phyloP scores from a whole-genome alignment of 805 yeast genomes.

The Wickerhamomyces bovis region DNA sequence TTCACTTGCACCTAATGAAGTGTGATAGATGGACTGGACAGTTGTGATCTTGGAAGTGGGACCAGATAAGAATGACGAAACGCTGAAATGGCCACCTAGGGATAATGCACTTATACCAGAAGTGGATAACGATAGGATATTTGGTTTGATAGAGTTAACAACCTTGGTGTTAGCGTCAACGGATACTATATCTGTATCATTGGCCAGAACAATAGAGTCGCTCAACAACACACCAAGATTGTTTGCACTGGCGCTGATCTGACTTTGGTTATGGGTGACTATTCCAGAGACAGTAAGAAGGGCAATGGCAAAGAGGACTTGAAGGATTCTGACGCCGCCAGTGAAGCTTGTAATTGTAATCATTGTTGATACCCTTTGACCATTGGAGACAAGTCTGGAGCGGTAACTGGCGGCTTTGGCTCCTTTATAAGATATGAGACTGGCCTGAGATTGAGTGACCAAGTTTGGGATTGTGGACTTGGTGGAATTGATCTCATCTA shows the following conservation, averaged over 20 bases:
- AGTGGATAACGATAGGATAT: neutral
- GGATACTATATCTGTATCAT: neutral
- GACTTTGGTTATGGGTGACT: neutral
- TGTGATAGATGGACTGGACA: neutral
- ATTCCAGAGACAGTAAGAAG: neutral
- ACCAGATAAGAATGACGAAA: neutral
- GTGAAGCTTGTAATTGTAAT: neutral
- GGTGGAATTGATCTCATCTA: too few relatives aligned
- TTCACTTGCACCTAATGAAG: constrained; percentile 11
- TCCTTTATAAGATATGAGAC: neutral
- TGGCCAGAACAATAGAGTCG: neutral
- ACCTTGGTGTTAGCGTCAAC: neutral
- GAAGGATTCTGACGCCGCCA: neutral
- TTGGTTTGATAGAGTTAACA: neutral
- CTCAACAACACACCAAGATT: neutral
- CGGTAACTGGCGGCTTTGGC: neutral
- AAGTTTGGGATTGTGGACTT: too few relatives aligned
- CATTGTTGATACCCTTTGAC: neutral
- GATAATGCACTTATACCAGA: neutral
- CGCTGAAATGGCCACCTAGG: neutral
- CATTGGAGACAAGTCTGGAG: neutral
- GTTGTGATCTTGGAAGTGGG: neutral
- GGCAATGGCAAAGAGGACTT: neutral
- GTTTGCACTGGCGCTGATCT: neutral
- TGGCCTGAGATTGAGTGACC: too few relatives aligned